Evolutionary conservation across 2,329 filamentous ascomycete genomes (phyloP), one percentile per base, ranked within the genome.

Genomic region (Leptographium flavum): DNA sequence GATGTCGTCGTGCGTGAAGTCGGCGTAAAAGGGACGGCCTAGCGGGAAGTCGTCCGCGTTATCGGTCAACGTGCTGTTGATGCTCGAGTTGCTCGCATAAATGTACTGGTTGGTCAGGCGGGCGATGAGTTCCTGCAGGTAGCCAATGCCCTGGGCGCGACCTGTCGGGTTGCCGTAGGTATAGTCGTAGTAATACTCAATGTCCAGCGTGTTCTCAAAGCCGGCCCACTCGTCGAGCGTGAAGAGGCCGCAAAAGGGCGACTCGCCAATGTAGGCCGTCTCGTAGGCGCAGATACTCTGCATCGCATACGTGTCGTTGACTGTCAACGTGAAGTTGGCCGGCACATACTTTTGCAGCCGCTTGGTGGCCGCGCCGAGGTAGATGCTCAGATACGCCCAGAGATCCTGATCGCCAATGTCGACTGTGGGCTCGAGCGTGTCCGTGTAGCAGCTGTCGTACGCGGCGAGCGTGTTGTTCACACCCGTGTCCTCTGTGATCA

Each of bases 261-360:
- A 73, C 46, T 56, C 57, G 19, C 69, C 68, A 15, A 74, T 62
- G 50, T 66, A 71, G 32, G 60, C 66, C 39, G 59, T 60, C 54
- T 76, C 73, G 52, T 76, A 76, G 3, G 69, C 67, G 50, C 73
- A 77, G 43, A 73, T 62, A 49, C 64, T 73, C 54, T 67, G 64
- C 64, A 70, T 67, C 21, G 62, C 64, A 39, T 73, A 71, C 1
- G 68, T 67, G 53, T 75, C 71, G 49, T 68, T 66, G 31, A 60
- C 50, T 1, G 61, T 73, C 30, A 75, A 59, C 15, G 56, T 60
- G 56, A 76, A 73, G 28, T 66, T 67, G 0, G 52, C 28, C 4
- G 72, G 70, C 5, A 65, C 63, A 52, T 68, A 67, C 32, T 60
- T 47, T 23, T 71, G 65, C 19, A 76, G 56, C 3, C 71, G 66